Evolutionary conservation across 352 stramenopile genomes (phyloP).

Genomic region (Phytopythium cucurbitacearum): DNA sequence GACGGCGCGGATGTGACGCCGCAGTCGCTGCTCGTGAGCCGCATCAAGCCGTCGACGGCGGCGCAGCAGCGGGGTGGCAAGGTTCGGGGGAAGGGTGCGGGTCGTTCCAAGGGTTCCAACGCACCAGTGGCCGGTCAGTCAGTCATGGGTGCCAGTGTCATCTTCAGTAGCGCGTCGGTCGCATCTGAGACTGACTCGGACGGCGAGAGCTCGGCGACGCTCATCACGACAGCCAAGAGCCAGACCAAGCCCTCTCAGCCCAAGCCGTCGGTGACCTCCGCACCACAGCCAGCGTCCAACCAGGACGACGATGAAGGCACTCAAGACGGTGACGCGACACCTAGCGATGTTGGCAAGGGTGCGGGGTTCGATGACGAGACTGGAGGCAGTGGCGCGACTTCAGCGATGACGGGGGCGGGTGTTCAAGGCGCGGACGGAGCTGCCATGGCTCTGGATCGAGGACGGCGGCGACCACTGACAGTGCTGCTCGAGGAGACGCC

Average conservation of each 20-base stretch:
- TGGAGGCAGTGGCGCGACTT: not conserved
- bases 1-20: slow-evolving; percentile 70
- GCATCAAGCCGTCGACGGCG: slow-evolving; percentile 54
- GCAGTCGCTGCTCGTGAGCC: slow-evolving; percentile 69
- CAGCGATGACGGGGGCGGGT: not conserved
- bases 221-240: slow-evolving; percentile 1
- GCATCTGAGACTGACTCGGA: slow-evolving; percentile 59
- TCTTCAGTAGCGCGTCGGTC: slow-evolving; percentile 43
- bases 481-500: slow-evolving; percentile 55
- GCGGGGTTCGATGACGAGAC: slow-evolving; percentile 3
- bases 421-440: too few species aligned
- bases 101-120: slow-evolving; percentile 24
- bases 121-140: slow-evolving; percentile 16
- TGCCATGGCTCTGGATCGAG: not conserved
- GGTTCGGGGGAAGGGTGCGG: slow-evolving; percentile 16
- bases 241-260: not conserved
- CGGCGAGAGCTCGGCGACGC: slow-evolving; percentile 15
- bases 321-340: not conserved
- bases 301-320: slow-evolving; percentile 1
- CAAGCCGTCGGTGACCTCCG: not conserved
- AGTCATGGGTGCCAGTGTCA: slow-evolving; percentile 39
- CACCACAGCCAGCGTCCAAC: not conserved
- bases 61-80: slow-evolving; percentile 14
- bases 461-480: slow-evolving; percentile 28
- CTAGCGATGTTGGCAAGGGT: not conserved